Base-by-base conservation (phyloP, 768 basidiomycete species). In the Pulveroboletus ravenelii region DNA sequence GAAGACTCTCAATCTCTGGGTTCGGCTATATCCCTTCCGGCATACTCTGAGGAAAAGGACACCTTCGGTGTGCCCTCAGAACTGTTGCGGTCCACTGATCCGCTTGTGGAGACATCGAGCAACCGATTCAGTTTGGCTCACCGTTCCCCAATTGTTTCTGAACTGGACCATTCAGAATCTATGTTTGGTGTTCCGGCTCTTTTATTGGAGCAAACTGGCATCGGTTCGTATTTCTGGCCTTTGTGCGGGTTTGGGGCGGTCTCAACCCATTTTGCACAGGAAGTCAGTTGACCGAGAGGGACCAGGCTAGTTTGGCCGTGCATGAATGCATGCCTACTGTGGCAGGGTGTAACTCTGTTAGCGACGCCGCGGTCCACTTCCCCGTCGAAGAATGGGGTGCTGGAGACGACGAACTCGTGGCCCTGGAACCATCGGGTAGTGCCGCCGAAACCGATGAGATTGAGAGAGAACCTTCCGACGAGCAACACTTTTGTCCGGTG, bases 321-420 rank as follows among this genome's bases (percentile, higher is more conserved):
- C 37, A 15, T 9, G 27, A 54, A 44, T 29, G 20, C 10, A 13
- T 20, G 8, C 35, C 41, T 15, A 12, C 23, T 27, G 15, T 14
- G 15, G 13, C n/a, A 18, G 37, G 13, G 10, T 32, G 23, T 9
- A 17, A 30, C 27, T 41, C 39, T 15, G 23, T 4, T 15, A 20
- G 34, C 18, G 44, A 40, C 6, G 13, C 38, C 6, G 5, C n/a
- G 18, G 27, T 38, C 15, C 58, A 50, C 12, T 66, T 67, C 48
- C 35, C 62, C 23, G 72, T 71, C 15, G 77, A 77, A 30, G 81
- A 82, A 7, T 90, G 89, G 88, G 79, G 73, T 38, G 81, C 72
- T 59, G 87, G 80, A 10, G 89, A 91, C 57, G 90, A 92, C 55
- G 90, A 85, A 64, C 64, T 76, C 7, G 67, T 64, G 50, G 57